Conservation (phyloP, 768 basidiomycete species). For the Leccinum aurantiacum region DNA sequence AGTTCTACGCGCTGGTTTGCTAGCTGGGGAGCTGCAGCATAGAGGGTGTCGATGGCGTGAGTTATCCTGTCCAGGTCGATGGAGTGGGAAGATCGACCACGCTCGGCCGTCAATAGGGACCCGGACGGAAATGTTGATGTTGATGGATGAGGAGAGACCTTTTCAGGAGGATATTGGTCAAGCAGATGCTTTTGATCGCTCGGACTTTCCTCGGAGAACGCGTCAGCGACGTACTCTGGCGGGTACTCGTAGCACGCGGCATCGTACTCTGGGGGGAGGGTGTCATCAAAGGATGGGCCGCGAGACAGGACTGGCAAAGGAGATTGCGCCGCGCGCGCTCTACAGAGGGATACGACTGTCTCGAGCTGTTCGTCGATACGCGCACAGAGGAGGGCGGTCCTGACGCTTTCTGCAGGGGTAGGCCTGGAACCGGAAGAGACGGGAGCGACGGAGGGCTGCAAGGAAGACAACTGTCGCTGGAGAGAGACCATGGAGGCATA, state of each 20-base stretch:
- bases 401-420: slow-evolving; percentile 51
- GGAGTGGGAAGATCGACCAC: slow-evolving; percentile 37
- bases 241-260: slow-evolving; percentile 25
- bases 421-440: slow-evolving; percentile 10
- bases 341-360: slow-evolving; percentile 63
- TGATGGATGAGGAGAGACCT: slow-evolving; percentile 10
- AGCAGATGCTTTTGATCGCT: slow-evolving; percentile 11
- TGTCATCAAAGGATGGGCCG: slow-evolving; percentile 22
- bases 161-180: slow-evolving; percentile 25
- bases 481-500: slow-evolving; percentile 58
- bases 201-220: slow-evolving; percentile 8
- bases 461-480: slow-evolving; percentile 63
- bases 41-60: slow-evolving; percentile 86
- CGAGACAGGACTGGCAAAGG: slow-evolving; percentile 35
- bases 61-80: slow-evolving; percentile 85
- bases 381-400: slow-evolving; percentile 70
- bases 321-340: slow-evolving; percentile 46
- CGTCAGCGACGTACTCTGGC: slow-evolving; percentile 26
- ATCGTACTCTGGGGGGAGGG: slow-evolving; percentile 60
- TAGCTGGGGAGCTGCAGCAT: slow-evolving; percentile 83
- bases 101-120: slow-evolving; percentile 1
- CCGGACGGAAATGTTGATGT: background rate
- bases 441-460: slow-evolving; percentile 44
- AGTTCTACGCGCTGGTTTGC: slow-evolving; percentile 93
- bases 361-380: slow-evolving; percentile 76